Evolutionary conservation across 164 flowering plant species (phyloP), one percentile per base, ranked within the genome.

Genomic region (Liriodendron chinense): DNA sequence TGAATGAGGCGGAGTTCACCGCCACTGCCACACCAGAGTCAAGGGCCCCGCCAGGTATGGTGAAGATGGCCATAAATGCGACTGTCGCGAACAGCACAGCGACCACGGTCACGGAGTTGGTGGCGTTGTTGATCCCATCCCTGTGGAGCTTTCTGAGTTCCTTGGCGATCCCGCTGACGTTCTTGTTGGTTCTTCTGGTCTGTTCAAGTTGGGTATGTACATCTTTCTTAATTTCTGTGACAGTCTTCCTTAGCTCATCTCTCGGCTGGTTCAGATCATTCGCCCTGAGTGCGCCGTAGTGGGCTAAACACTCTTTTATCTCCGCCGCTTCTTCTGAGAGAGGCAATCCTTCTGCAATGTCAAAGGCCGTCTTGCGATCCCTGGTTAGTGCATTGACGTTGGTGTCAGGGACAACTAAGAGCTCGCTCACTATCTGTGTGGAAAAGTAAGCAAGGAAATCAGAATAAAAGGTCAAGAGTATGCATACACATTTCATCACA

Each of bases 71-170:
- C 0, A 94, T 91, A 78, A 90, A 92, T 49, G 94, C 94, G 43
- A 92, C 96, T 20, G 96, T 89, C 1, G 93, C 93, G 75, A 92
- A 89, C 43, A 92, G 86, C 48, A 88, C 94, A 20, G 96, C 96
- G 16, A 92, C 96, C 61, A 92, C 88, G 7, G 96, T 92, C 25
- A 90, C 92, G 3, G 96, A 90, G 81, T 92, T 90, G 75, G 93
- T 88, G 50, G 96, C 94, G 56, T 92, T 92, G 84, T 90, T 88
- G 85, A 92, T 88, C 26, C 96, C 96, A 61, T 77, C 89, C 59
- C 92, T 82, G 76, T 92, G 96, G 72, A 92, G 89, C 78, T 85
- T 89, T 1, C 85, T 74, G 18, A 92, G 88, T 74, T 89, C 90
- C 80, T 89, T 88, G 68, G 96, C 90, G 23, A 92, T 90, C 21